Evolutionary conservation across 148 eudicot species (phyloP).

Genomic region (Fagopyrum esculentum): DNA sequence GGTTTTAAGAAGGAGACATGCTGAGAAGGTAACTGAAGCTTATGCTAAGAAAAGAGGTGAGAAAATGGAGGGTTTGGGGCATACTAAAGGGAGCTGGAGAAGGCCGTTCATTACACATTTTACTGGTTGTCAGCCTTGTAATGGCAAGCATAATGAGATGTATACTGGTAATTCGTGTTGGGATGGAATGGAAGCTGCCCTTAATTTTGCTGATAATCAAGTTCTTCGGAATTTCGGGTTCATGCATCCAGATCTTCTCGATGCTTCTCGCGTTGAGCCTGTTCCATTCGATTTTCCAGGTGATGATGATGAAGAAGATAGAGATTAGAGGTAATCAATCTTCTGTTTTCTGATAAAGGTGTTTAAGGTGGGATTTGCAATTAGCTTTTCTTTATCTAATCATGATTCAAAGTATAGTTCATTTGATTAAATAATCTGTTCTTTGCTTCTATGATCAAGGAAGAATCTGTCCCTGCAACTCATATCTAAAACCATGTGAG

Average conservation of each 20-base stretch:
- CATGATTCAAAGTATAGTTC: neutral
- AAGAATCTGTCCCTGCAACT: neutral
- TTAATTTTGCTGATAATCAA: conserved; percentile 82
- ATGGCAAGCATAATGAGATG: conserved; percentile 58
- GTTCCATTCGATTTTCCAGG: conserved; percentile 21
- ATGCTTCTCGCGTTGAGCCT: conserved; percentile 38
- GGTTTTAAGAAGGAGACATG: conserved; percentile 41
- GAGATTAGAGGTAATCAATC: neutral
- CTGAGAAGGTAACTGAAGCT: conserved; percentile 54
- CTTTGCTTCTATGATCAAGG: neutral
- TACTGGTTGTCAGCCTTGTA: conserved; percentile 90
- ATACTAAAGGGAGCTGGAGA: conserved; percentile 32
- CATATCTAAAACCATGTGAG: neutral
- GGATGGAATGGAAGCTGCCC: conserved; percentile 54
- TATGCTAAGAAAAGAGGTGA: conserved; percentile 32
- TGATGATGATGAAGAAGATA: neutral
- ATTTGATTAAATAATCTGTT: conserved; percentile 1
- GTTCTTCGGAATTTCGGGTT: conserved; percentile 66
- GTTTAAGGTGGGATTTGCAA: neutral
- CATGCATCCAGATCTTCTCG: conserved; percentile 37
- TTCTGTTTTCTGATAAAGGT: neutral
- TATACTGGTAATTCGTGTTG: conserved; percentile 47
- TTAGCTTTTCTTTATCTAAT: neutral
- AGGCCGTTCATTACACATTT: conserved; percentile 93
- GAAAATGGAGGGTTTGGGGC: conserved; percentile 27